Evolutionary conservation across 257 asterid species (phyloP), one percentile per base, ranked within the genome.

Genomic region (Solanum chmielewskii): DNA sequence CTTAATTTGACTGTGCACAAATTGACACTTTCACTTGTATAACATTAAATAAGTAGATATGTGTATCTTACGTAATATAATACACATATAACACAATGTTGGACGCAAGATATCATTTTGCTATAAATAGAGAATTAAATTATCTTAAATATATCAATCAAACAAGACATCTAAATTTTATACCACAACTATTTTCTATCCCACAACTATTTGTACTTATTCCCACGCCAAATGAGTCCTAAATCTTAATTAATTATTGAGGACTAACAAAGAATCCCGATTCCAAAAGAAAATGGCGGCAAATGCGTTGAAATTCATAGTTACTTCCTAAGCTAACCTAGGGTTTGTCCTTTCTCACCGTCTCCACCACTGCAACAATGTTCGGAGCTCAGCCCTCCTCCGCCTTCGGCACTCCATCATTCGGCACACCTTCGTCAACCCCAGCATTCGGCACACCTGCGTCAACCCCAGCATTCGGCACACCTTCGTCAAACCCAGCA

Each of bases 341-440:
- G 82, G 82, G 82, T 37, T 74, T 39, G 52, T 15, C 29, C 82
- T 39, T 74, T 74, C 33, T 74, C 33, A 39, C 14, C 42, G 9
- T 70, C 42, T 70, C 77, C 42, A 31, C 18, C 82, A 39, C 56
- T 23, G 82, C 80, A 20, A 89, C 56, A 76, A 92, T 93, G 95
- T 93, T 94, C 93, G 96, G 98, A 84, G 88, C 92, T 52, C 93
- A 91, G 90, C 47, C 91, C 41, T 88, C 95, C 77, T 47, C 93
- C 73, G 31, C 86, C 76, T 91, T 91, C 83, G 93, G 92, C 33
- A 86, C 89, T 4, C 92, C 90, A 2, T 83, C 86, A 12, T 89
- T 90, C 69, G 90, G 91, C 20, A 86, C 89, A 2, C 90, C 92
- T 0, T 86, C 89, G 0, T 88, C 90, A 20, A 69, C 91, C 47